Percentiles rank a stretch among this genome's conserved stretches.
Evolutionary conservation across 73 alveolate genomes (phyloP).

Genomic region (Paramecium sonneborni): DNA sequence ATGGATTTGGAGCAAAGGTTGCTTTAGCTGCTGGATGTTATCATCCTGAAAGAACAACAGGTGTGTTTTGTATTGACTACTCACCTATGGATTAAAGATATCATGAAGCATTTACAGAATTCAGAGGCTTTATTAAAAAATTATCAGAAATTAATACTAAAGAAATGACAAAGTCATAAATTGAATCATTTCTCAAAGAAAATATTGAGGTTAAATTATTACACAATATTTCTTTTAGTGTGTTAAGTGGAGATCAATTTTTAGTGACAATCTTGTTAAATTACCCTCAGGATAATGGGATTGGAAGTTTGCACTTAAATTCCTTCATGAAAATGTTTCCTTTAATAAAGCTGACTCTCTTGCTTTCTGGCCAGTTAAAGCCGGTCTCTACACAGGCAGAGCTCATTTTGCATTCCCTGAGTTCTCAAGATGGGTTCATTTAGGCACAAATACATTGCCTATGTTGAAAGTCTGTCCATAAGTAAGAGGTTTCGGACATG

Average conservation of each 20-base stretch:
- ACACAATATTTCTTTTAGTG: constrained; percentile 28
- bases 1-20: constrained; percentile 91
- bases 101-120: constrained; percentile 80
- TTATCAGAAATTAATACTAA: constrained; percentile 51
- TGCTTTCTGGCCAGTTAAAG: constrained; percentile 80
- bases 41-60: constrained; percentile 82
- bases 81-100: constrained; percentile 84
- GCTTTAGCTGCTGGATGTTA: constrained; percentile 84
- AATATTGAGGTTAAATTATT: constrained; percentile 42
- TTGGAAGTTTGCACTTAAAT: constrained; percentile 47
- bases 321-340: constrained; percentile 37
- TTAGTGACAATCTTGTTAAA: constrained; percentile 66
- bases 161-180: constrained; percentile 9
- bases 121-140: constrained; percentile 67
- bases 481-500: constrained; percentile 80
- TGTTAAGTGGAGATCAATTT: constrained; percentile 82
- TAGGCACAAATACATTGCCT: constrained; percentile 85
- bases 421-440: constrained; percentile 86
- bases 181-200: constrained; percentile 59
- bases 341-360: constrained; percentile 72
- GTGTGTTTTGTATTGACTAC: constrained; percentile 82
- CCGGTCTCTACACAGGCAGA: constrained; percentile 74
- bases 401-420: constrained; percentile 82
- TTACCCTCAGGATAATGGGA: constrained; percentile 30
- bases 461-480: constrained; percentile 84